phyloP scores from a whole-genome alignment of 257 asterid species.

The Paraleonurus japonicus region DNA sequence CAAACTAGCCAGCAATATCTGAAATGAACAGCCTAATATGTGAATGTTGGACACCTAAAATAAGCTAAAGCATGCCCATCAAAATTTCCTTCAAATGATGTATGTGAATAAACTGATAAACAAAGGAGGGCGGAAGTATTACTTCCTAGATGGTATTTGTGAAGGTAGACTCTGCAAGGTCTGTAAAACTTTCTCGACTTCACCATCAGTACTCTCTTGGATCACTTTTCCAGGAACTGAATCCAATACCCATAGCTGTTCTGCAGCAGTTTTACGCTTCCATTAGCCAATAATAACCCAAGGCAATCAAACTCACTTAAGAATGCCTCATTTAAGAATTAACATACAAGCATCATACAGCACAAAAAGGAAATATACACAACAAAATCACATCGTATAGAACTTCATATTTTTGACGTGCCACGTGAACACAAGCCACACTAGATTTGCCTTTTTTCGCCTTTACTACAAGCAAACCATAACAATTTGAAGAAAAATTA shows the following conservation, averaged over 20 bases:
- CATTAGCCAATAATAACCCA: slow-evolving; percentile 26
- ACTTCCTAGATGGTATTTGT: slow-evolving; percentile 76
- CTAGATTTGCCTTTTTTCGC: background rate
- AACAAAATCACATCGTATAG: background rate
- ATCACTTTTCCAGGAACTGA: slow-evolving; percentile 84
- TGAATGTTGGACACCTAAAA: background rate
- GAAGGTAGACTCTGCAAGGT: slow-evolving; percentile 70
- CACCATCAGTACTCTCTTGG: slow-evolving; percentile 59
- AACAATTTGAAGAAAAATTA: background rate
- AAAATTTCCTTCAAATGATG: background rate
- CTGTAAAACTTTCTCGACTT: slow-evolving; percentile 82
- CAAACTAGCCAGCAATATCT: background rate
- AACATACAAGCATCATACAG: slow-evolving; percentile 1
- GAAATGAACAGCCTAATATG: background rate
- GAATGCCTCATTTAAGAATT: background rate
- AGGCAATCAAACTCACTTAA: slow-evolving; percentile 4
- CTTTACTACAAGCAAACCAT: background rate
- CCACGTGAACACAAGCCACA: background rate
- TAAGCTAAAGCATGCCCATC: background rate
- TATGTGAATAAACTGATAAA: slow-evolving; percentile 5
- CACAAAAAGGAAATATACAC: background rate
- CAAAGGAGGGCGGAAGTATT: slow-evolving; percentile 24
- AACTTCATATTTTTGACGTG: background rate
- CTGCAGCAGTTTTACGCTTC: slow-evolving; percentile 51
- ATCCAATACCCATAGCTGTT: slow-evolving; percentile 92